Evolutionary conservation across 805 yeast genomes (phyloP), one percentile per base, ranked within the genome.

Genomic region (Debaryomyces tyrocola): DNA sequence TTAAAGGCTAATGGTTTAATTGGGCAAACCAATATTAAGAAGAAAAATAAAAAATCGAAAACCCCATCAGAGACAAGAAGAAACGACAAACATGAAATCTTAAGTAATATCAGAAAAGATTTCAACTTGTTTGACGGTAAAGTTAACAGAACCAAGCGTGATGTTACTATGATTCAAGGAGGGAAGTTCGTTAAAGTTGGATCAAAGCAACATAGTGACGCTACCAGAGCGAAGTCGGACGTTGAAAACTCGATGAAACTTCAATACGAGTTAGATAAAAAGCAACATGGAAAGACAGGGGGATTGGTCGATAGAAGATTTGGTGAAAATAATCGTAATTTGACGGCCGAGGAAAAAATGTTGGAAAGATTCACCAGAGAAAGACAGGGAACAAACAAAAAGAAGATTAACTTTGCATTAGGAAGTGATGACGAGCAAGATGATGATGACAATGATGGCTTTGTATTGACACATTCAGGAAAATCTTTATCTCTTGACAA

Each of bases 311-410:
- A 94, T 72, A 78, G 90, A 54, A 82, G 97, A 68, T 92, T 94
- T 65, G 99, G 99, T 63, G 99, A 94, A 61, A 79, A 80, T 52
- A 85, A 89, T 64, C 55, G 57, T 40, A 65, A 73, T 40, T 59
- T 94, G 73, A 79, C 85, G n/a, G 83, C 83, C 10, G 98, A 94
- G 66, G 97, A 94, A 55, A 89, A 87, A 65, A 90, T 90, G 96
- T 79, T 94, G 68, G 96, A 87, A 61, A 83, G 99, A 71, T 94
- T 90, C 72, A 88, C 97, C 4, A 82, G 85, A 46, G 98, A 92
- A 70, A 78, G 87, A 62, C 95, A 90, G 63, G 58, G 77, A 14
- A 78, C 78, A 48, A 70, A 80, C n/a, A 70, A 78, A 18, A 83
- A 77, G 54, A 70, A 75, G 36, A 79, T 83, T 27, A 63, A 59